Conservation (phyloP, 805 yeast species). For the Nematodospora valgi region DNA sequence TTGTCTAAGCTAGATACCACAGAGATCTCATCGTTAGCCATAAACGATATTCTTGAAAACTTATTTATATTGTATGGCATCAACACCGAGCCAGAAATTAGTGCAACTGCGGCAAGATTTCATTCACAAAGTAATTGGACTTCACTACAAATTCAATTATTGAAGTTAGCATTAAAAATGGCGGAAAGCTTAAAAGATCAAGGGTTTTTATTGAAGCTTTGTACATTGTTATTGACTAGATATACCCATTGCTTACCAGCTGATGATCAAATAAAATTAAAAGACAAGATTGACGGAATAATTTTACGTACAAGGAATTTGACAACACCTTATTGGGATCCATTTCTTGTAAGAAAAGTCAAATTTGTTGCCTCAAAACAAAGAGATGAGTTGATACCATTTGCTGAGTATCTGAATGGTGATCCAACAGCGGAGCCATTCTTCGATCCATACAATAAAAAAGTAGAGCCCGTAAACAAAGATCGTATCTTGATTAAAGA, state of each 20-base stretch:
- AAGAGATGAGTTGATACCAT: slow-evolving; percentile 43
- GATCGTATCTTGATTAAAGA: slow-evolving; percentile 38
- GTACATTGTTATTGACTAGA: slow-evolving; percentile 53
- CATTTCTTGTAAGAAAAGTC: slow-evolving; percentile 54
- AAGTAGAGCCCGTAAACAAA: slow-evolving; percentile 20
- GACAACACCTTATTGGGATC: slow-evolving; percentile 66
- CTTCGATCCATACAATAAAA: slow-evolving; percentile 51
- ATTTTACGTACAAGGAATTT: slow-evolving; percentile 21
- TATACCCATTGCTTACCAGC: slow-evolving; percentile 51
- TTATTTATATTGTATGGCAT: slow-evolving; percentile 56
- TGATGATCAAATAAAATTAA: slow-evolving; percentile 54
- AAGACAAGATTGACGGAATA: slow-evolving; percentile 25
- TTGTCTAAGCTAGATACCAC: slow-evolving; percentile 33
- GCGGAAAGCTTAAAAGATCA: slow-evolving; percentile 51
- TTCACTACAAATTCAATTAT: slow-evolving; percentile 51
- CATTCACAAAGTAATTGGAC: slow-evolving; percentile 43
- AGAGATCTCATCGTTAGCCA: slow-evolving; percentile 9
- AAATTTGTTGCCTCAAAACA: slow-evolving; percentile 22
- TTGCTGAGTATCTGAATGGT: slow-evolving; percentile 17
- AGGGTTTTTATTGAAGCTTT: slow-evolving; percentile 36
- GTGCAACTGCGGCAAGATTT: slow-evolving; percentile 15
- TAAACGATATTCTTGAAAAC: slow-evolving; percentile 44
- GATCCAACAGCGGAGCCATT: slow-evolving; percentile 15
- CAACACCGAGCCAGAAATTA: slow-evolving; percentile 30
- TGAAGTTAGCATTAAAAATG: slow-evolving; percentile 50